phyloP scores from a whole-genome alignment of 2,329 filamentous ascomycete species.

The Fusarium sp. region DNA sequence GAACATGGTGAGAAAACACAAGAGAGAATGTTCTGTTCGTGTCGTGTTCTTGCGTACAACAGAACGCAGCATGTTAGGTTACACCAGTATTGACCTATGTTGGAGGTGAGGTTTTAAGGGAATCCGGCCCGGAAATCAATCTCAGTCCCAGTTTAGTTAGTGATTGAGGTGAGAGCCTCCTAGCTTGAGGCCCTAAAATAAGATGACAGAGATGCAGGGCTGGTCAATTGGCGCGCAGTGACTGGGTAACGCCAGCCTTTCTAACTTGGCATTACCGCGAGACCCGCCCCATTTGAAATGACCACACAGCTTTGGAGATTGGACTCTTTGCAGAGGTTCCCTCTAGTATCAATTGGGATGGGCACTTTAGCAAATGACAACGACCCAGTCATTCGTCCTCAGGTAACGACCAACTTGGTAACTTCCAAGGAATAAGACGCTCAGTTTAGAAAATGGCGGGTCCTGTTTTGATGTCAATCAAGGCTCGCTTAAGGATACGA shows the following conservation, averaged over 20 bases:
- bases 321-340: constrained; percentile 21
- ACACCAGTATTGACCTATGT: constrained; percentile 2
- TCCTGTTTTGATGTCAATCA: not conserved
- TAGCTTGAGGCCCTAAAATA: constrained; percentile 24
- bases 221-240: constrained; percentile 25
- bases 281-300: constrained; percentile 45
- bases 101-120: constrained; percentile 29
- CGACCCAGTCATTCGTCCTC: constrained; percentile 25
- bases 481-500: constrained; percentile 11
- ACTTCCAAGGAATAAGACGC: constrained; percentile 8
- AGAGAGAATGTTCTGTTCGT: not conserved
- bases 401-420: constrained; percentile 9
- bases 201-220: constrained; percentile 41
- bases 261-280: constrained; percentile 26
- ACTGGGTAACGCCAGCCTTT: constrained; percentile 30
- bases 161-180: constrained; percentile 29
- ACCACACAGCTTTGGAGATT: constrained; percentile 43
- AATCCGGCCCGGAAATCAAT: constrained; percentile 39
- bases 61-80: constrained; percentile 7
- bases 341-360: constrained; percentile 33
- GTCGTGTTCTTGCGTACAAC: constrained; percentile 10
- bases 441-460: not conserved
- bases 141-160: constrained; percentile 5
- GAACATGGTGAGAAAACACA: not conserved
- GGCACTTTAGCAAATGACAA: constrained; percentile 32